Conservation (phyloP, 2,329 filamentous ascomycete species). For the Talaromyces marneffei region DNA sequence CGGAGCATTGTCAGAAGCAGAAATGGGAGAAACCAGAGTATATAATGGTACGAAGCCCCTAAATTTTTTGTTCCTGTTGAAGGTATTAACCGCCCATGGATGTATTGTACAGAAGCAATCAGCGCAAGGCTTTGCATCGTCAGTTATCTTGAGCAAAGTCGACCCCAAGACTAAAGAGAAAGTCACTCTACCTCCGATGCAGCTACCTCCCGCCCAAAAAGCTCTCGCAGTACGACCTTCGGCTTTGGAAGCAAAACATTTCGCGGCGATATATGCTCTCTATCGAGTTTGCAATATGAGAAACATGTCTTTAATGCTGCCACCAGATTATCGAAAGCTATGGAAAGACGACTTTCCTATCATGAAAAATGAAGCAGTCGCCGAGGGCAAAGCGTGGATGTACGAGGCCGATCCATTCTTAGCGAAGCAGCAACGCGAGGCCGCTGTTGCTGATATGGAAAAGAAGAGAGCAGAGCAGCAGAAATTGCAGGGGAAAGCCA, state of each 20-base stretch:
- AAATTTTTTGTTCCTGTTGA: neutral
- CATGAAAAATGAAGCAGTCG: conserved; percentile 74
- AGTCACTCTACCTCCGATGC: conserved; percentile 71
- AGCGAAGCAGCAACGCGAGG: conserved; percentile 70
- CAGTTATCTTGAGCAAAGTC: conserved; percentile 66
- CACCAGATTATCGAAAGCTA: conserved; percentile 78
- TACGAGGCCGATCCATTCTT: conserved; percentile 94
- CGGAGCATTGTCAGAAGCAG: conserved; percentile 91
- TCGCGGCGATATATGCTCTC: conserved; percentile 83
- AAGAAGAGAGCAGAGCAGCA: conserved; percentile 72
- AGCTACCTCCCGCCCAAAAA: conserved; percentile 69
- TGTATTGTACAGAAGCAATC: conserved; percentile 50
- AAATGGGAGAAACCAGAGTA: conserved; percentile 95
- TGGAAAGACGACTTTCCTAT: conserved; percentile 85
- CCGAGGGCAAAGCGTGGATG: conserved; percentile 74
- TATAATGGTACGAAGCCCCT: conserved; percentile 55
- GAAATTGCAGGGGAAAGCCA: conserved; percentile 54
- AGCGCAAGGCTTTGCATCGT: conserved; percentile 68
- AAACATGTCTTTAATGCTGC: conserved; percentile 90
- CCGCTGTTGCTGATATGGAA: conserved; percentile 66
- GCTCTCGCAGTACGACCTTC: conserved; percentile 70
- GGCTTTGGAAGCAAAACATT: conserved; percentile 84
- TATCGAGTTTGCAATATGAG: conserved; percentile 93
- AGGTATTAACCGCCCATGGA: neutral
- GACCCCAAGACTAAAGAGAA: conserved; percentile 79